Percentiles rank a stretch among this genome's conserved stretches.
phyloP scores from a whole-genome alignment of 1,284 basidiomycete species.

The Earliella scabrosa region DNA sequence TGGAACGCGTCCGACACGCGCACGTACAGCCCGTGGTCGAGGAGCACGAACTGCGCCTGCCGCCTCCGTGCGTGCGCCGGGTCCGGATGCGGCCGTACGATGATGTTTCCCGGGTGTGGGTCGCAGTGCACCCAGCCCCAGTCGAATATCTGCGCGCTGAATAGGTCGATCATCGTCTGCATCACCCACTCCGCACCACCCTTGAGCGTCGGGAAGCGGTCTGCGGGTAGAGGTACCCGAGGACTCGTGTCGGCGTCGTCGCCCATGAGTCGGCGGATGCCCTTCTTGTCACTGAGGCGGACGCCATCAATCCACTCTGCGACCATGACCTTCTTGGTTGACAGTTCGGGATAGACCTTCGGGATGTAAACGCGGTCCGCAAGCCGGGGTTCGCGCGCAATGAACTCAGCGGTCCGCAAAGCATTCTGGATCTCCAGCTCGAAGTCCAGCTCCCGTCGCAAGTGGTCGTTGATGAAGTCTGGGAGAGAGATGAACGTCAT shows the following conservation, averaged over 20 bases:
- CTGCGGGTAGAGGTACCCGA: conserved; percentile 19
- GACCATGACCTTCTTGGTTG: conserved; percentile 80
- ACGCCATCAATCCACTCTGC: conserved; percentile 90
- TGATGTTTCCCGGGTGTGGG: conserved; percentile 81
- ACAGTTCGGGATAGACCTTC: conserved; percentile 72
- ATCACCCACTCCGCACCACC: conserved; percentile 72
- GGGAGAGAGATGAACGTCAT: conserved; percentile 2
- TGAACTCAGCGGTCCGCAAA: conserved; percentile 56
- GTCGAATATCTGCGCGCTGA: conserved; percentile 84
- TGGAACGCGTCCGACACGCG: conserved; percentile 66
- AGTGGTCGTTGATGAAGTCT: conserved; percentile 84
- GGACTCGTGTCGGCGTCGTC: conserved; percentile 37
- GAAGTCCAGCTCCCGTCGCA: conserved; percentile 84
- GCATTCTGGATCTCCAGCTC: conserved; percentile 75
- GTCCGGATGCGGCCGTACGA: conserved; percentile 76
- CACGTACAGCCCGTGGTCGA: conserved; percentile 91
- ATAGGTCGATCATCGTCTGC: conserved; percentile 83
- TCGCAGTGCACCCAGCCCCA: conserved; percentile 90
- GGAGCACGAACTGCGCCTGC: conserved; percentile 71
- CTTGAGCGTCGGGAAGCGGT: conserved; percentile 45
- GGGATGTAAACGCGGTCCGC: conserved; percentile 80
- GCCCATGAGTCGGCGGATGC: conserved; percentile 61
- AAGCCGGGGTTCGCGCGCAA: conserved; percentile 69
- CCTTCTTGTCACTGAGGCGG: conserved; percentile 71
- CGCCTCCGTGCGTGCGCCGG: conserved; percentile 51